phyloP scores from a whole-genome alignment of 208 protist genomes.

The Crithidia sp. region DNA sequence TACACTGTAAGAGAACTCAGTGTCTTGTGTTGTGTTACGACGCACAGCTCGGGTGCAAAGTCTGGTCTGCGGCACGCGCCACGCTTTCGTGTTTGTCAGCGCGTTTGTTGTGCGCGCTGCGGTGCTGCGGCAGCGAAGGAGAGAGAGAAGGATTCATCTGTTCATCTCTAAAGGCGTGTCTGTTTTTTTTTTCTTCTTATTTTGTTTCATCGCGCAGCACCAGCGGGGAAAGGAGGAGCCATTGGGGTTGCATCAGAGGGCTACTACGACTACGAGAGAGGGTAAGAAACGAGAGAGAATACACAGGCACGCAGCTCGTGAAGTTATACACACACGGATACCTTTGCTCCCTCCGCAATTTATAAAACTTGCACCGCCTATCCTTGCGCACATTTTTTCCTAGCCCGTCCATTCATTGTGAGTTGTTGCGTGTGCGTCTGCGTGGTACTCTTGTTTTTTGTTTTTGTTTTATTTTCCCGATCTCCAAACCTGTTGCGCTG shows the following conservation, averaged over 20 bases:
- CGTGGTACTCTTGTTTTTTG: neutral
- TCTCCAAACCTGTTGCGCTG: too few relatives aligned
- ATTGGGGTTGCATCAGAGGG: too few relatives aligned
- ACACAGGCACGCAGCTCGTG: neutral
- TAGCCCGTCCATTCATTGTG: too few relatives aligned
- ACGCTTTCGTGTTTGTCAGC: too few relatives aligned
- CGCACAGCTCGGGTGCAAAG: too few relatives aligned
- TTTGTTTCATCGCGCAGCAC: too few relatives aligned
- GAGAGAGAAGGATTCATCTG: too few relatives aligned
- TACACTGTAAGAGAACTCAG: neutral
- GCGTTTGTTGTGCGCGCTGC: too few relatives aligned
- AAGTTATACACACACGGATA: slow-evolving; percentile 11
- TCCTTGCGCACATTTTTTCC: slow-evolving; percentile 9
- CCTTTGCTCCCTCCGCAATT: neutral
- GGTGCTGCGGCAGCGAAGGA: too few relatives aligned
- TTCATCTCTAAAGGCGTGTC: neutral
- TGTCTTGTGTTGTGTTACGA: too few relatives aligned
- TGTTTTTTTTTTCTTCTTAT: neutral
- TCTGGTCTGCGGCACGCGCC: too few relatives aligned
- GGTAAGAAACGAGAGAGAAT: neutral
- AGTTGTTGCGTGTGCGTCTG: neutral
- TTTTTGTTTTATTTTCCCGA: neutral
- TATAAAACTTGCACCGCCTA: neutral
- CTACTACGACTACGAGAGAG: neutral
- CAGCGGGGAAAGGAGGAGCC: neutral